A percentile compares a stretch with the other conserved stretches of the same genome.
Conservation (phyloP, 164 flowering plant species). For the Malania oleifera region DNA sequence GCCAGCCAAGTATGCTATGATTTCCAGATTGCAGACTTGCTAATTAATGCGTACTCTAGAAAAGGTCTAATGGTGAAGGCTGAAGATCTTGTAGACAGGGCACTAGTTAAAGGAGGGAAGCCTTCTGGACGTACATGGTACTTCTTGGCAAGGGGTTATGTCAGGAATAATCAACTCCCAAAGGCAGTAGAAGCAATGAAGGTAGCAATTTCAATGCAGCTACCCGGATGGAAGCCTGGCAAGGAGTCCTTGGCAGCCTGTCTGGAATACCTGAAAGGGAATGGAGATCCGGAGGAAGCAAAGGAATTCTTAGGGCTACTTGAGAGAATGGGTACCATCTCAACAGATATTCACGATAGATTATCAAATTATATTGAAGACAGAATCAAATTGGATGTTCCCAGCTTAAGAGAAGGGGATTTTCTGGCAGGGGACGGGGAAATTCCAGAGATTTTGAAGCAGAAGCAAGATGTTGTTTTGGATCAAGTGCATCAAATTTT, state of each 20-base stretch:
- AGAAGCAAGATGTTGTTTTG: too few relatives aligned
- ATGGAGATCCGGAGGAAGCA: slow-evolving; percentile 10
- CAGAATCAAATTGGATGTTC: too few relatives aligned
- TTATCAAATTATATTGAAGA: too few relatives aligned
- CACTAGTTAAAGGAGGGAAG: slow-evolving; percentile 6
- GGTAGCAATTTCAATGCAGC: not conserved
- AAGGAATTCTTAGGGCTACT: slow-evolving; percentile 12
- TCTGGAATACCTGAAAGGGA: slow-evolving; percentile 16
- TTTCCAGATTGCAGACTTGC: slow-evolving; percentile 13
- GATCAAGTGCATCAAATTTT: too few relatives aligned
- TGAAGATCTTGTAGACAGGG: slow-evolving; percentile 3
- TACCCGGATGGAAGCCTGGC: slow-evolving; percentile 11
- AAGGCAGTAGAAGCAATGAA: slow-evolving; percentile 22
- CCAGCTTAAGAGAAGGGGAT: too few relatives aligned
- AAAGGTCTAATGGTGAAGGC: slow-evolving; percentile 20
- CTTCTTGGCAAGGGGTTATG: slow-evolving; percentile 15
- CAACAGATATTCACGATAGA: too few relatives aligned
- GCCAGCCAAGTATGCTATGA: slow-evolving; percentile 1
- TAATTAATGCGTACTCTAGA: slow-evolving; percentile 21
- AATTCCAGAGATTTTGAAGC: too few relatives aligned
- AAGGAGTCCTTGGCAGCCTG: slow-evolving; percentile 5
- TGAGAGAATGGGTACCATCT: too few relatives aligned
- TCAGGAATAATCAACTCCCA: slow-evolving; percentile 6
- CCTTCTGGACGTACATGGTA: slow-evolving; percentile 20
- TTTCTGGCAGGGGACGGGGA: too few relatives aligned